Percentiles rank a stretch among this genome's conserved stretches.
These are phyloP conservation scores for Aspergillus aculeatinus DNA, from an alignment of 2,329 filamentous ascomycete species.

Conservation along the genomic window DNA sequence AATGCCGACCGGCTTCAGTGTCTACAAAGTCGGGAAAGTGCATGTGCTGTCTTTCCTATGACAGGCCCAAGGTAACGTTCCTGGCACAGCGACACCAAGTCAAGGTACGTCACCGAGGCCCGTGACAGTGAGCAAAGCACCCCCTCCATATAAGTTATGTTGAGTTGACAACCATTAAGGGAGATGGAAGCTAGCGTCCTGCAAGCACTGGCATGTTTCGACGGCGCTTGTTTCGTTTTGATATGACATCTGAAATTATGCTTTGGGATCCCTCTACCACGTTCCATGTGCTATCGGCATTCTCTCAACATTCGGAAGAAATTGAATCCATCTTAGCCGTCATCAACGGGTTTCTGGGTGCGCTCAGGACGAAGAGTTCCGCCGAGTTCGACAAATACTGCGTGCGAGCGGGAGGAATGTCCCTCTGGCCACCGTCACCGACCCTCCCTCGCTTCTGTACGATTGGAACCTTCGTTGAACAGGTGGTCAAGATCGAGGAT, in stretches of 20 bases:
- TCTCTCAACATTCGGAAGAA: background rate
- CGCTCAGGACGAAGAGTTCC: slow-evolving; percentile 31
- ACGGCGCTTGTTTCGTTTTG: background rate
- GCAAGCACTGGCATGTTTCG: background rate
- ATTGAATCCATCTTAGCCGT: slow-evolving; percentile 26
- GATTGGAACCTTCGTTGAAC: slow-evolving; percentile 36
- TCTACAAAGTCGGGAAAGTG: background rate
- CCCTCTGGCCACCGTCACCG: slow-evolving; percentile 32
- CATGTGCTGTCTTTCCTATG: background rate
- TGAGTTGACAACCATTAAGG: background rate
- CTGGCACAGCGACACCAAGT: background rate
- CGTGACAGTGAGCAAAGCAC: background rate
- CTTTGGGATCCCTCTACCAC: background rate
- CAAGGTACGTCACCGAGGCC: background rate
- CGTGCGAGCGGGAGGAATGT: slow-evolving; percentile 35
- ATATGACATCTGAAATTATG: background rate
- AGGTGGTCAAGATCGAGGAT: slow-evolving; percentile 28
- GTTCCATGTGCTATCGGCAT: background rate
- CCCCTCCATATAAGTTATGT: background rate
- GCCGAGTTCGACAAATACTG: slow-evolving; percentile 36
- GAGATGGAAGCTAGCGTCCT: background rate
- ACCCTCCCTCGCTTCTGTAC: slow-evolving; percentile 36
- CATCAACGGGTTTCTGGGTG: slow-evolving; percentile 31
- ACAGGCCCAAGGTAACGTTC: background rate
- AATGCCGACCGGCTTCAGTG: background rate